A percentile compares a stretch with the other conserved stretches of the same genome.
phyloP scores from a whole-genome alignment of 2,329 filamentous ascomycete species.

The Penicillium brasilianum region DNA sequence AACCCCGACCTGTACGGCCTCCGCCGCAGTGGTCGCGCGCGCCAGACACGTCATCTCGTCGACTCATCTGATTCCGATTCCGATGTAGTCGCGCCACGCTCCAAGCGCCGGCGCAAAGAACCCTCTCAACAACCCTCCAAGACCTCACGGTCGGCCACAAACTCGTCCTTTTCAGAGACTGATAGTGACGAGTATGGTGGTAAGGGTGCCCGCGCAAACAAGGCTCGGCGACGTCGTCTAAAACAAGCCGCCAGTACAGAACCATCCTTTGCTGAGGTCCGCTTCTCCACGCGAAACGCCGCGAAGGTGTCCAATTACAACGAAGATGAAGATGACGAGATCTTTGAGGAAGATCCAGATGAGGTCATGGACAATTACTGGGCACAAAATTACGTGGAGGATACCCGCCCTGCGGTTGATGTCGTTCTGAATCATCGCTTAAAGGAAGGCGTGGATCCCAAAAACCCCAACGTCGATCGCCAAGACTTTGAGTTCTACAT shows the following conservation, averaged over 20 bases:
- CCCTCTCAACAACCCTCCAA: constrained; percentile 58
- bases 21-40: constrained; percentile 78
- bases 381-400: constrained; percentile 67
- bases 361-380: constrained; percentile 72
- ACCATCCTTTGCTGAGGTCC: constrained; percentile 75
- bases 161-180: constrained; percentile 70
- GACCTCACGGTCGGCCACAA: constrained; percentile 53
- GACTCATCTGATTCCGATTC: constrained; percentile 72
- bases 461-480: constrained; percentile 38
- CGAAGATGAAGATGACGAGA: constrained; percentile 66
- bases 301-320: constrained; percentile 74
- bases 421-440: constrained; percentile 85
- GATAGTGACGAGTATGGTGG: constrained; percentile 77
- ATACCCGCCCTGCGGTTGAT: constrained; percentile 85
- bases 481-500: constrained; percentile 89
- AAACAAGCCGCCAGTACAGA: constrained; percentile 67
- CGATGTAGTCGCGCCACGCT: constrained; percentile 63
- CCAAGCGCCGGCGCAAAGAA: constrained; percentile 57
- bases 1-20: constrained; percentile 96
- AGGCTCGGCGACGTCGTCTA: constrained; percentile 76
- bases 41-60: constrained; percentile 65
- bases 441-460: constrained; percentile 65
- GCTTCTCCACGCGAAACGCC: constrained; percentile 87
- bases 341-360: constrained; percentile 63
- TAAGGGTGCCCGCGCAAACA: constrained; percentile 59